Percentiles rank a stretch among this genome's conserved stretches.
Evolutionary conservation across 192 early-diverging fungal species (phyloP).

Genomic region (Coemansia sp.): DNA sequence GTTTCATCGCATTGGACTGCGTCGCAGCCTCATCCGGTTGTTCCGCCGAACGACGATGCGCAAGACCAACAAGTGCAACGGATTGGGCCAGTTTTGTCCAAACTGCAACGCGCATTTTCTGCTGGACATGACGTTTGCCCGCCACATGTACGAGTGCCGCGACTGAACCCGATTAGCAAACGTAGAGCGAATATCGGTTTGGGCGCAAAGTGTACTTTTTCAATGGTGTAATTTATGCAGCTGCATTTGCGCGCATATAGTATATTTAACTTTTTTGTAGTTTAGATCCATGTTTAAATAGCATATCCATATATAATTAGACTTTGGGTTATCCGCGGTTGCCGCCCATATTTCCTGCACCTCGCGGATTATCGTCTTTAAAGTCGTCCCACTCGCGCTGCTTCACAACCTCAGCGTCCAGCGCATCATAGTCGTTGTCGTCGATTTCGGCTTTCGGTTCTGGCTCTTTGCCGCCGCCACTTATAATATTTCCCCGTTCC

Average conservation of each 20-base stretch:
- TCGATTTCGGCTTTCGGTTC: slow-evolving; percentile 67
- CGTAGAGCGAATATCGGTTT: too few species aligned
- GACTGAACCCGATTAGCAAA: not conserved
- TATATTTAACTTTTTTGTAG: not conserved
- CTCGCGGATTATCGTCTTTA: slow-evolving; percentile 74
- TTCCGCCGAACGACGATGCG: slow-evolving; percentile 40
- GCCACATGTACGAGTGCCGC: slow-evolving; percentile 49
- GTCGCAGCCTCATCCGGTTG: slow-evolving; percentile 45
- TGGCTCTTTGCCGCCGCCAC: slow-evolving; percentile 79
- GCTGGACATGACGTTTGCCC: slow-evolving; percentile 53
- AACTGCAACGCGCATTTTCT: slow-evolving; percentile 53
- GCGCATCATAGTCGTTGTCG: slow-evolving; percentile 72
- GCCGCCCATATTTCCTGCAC: slow-evolving; percentile 64
- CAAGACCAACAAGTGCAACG: slow-evolving; percentile 41
- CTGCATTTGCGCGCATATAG: not conserved
- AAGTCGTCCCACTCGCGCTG: slow-evolving; percentile 89
- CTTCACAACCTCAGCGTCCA: slow-evolving; percentile 85
- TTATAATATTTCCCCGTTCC: slow-evolving; percentile 84
- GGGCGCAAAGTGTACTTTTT: too few species aligned
- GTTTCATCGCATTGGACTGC: slow-evolving; percentile 39
- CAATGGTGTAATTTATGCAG: too few species aligned
- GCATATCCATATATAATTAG: not conserved
- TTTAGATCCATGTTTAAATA: not conserved
- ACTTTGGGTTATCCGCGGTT: slow-evolving; percentile 30
- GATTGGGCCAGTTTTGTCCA: slow-evolving; percentile 47